These are phyloP conservation scores for Thelonectria blattea DNA, from an alignment of 2,329 filamentous ascomycete species.

Conservation along the genomic window DNA sequence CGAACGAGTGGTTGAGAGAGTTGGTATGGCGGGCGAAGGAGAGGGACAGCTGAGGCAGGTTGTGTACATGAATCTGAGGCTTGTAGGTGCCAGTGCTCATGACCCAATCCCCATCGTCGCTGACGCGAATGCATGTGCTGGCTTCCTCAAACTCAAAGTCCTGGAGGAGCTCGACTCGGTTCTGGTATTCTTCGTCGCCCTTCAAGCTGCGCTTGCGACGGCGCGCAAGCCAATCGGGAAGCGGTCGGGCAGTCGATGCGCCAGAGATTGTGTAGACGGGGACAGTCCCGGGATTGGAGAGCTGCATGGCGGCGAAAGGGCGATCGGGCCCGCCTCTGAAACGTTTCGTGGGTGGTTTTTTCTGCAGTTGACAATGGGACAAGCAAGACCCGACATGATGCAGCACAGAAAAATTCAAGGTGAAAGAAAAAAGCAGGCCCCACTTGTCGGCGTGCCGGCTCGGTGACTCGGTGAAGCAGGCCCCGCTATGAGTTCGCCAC, in stretches of 20 bases:
- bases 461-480: conserved; percentile 32
- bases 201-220: conserved; percentile 91
- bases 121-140: conserved; percentile 85
- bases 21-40: conserved; percentile 93
- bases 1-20: conserved; percentile 88
- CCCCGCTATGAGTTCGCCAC: conserved; percentile 24
- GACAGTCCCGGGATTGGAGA: conserved; percentile 80
- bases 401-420: conserved; percentile 40
- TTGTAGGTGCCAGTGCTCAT: conserved; percentile 87
- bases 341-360: conserved; percentile 27
- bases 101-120: conserved; percentile 95
- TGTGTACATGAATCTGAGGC: conserved; percentile 84
- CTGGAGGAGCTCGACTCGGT: conserved; percentile 91
- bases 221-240: conserved; percentile 94
- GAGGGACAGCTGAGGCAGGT: conserved; percentile 90
- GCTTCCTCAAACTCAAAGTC: conserved; percentile 99
- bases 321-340: conserved; percentile 22
- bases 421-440: conserved; percentile 36
- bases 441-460: conserved; percentile 16
- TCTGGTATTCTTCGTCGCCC: conserved; percentile 89
- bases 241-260: conserved; percentile 81
- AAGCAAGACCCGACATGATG: conserved; percentile 19
- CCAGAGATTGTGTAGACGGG: conserved; percentile 96
- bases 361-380: conserved; percentile 15
- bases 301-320: conserved; percentile 65